phyloP scores from a whole-genome alignment of 768 basidiomycete genomes.

The Russula olivacea region DNA sequence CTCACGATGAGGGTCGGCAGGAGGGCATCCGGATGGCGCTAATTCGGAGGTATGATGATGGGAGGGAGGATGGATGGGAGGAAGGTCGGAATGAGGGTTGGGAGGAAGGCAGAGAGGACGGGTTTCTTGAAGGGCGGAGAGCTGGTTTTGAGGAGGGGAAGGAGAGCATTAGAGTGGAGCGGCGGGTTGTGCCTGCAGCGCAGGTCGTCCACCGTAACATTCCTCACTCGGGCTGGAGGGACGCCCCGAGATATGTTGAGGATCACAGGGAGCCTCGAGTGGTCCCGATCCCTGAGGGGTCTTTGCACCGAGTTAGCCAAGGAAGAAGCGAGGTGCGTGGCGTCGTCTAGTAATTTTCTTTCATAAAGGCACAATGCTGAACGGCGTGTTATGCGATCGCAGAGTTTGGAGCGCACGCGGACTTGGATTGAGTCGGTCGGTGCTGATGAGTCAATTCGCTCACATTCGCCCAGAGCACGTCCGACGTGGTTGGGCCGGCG shows the following conservation, averaged over 20 bases:
- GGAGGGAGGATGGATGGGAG: constrained; percentile 23
- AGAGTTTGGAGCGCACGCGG: constrained; percentile 24
- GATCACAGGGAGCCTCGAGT: neutral
- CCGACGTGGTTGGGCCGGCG: constrained; percentile 18
- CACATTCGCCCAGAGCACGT: constrained; percentile 13
- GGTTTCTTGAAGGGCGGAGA: constrained; percentile 20
- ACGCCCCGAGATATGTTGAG: neutral
- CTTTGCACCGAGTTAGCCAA: neutral
- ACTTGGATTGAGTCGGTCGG: constrained; percentile 21
- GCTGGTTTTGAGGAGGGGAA: constrained; percentile 19
- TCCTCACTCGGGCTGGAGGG: constrained; percentile 4
- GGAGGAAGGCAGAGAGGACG: constrained; percentile 18
- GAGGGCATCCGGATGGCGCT: constrained; percentile 23
- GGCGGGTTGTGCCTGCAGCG: constrained; percentile 2
- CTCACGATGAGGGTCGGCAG: constrained; percentile 23
- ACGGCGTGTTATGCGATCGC: neutral
- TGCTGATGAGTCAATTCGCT: constrained; percentile 20
- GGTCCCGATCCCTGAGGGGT: constrained; percentile 8
- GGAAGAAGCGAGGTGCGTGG: constrained; percentile 10
- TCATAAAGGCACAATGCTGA: neutral
- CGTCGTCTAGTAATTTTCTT: neutral
- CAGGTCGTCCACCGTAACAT: neutral
- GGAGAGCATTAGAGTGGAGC: constrained; percentile 19
- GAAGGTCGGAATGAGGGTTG: constrained; percentile 23
- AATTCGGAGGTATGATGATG: constrained; percentile 22